Percentiles rank a stretch among this genome's conserved stretches.
These are phyloP conservation scores for Hapsidospora chrysogenum DNA, from an alignment of 495 filamentous ascomycete species.

Conservation along the genomic window DNA sequence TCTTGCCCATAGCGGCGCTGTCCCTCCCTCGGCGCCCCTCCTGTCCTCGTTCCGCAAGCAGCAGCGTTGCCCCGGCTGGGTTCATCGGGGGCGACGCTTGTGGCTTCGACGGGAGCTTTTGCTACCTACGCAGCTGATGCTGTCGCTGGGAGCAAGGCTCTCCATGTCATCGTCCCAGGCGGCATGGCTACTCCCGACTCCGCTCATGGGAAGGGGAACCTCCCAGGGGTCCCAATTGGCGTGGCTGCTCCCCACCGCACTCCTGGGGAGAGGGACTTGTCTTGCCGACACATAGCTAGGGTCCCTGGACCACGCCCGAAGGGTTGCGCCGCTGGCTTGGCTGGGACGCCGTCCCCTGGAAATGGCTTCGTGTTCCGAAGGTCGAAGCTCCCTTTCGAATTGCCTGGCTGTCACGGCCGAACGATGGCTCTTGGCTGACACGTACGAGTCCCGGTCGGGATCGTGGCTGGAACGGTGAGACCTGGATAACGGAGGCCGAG, in stretches of 20 bases:
- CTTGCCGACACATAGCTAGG: constrained; percentile 12
- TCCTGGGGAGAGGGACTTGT: constrained; percentile 26
- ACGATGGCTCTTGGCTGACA: constrained; percentile 19
- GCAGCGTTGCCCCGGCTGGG: too few relatives aligned
- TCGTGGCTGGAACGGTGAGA: background rate
- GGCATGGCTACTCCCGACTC: constrained; percentile 10
- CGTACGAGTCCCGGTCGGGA: constrained; percentile 18
- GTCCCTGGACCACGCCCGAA: constrained; percentile 6
- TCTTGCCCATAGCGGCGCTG: too few relatives aligned
- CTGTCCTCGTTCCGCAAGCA: too few relatives aligned
- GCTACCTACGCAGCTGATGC: constrained; percentile 45
- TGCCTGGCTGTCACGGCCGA: too few relatives aligned
- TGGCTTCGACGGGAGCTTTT: constrained; percentile 15
- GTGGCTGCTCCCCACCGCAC: background rate
- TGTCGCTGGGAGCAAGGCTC: constrained; percentile 47
- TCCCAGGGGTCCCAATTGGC: background rate
- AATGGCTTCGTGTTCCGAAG: too few relatives aligned
- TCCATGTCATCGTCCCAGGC: constrained; percentile 19
- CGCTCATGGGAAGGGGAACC: constrained; percentile 11
- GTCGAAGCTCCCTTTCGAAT: too few relatives aligned
- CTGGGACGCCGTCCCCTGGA: too few relatives aligned
- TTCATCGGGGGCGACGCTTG: too few relatives aligned
- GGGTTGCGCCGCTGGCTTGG: background rate
- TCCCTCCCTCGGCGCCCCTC: too few relatives aligned
- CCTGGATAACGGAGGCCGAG: background rate